These are phyloP conservation scores for Suhomyces atakaporum DNA, from an alignment of 1,139 yeast genomes.

Conservation along the genomic window DNA sequence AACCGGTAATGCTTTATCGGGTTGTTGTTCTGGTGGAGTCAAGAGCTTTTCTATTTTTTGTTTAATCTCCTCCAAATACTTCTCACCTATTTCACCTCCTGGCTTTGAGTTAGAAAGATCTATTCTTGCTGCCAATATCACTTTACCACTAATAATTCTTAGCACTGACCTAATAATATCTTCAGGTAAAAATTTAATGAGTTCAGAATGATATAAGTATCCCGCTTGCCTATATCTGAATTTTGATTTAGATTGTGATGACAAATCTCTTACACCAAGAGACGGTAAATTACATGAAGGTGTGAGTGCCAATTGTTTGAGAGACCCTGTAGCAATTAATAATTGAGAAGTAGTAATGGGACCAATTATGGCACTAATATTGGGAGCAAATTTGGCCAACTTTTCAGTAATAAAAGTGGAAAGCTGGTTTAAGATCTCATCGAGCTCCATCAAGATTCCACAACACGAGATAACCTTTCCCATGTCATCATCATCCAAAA, in stretches of 20 bases:
- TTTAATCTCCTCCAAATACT: conserved; percentile 60
- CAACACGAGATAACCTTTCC: conserved; percentile 47
- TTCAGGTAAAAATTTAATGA: conserved; percentile 57
- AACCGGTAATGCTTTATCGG: conserved; percentile 75
- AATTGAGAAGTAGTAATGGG: conserved; percentile 74
- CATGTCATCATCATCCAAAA: conserved; percentile 40
- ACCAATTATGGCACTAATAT: conserved; percentile 72
- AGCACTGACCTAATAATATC: conserved; percentile 69
- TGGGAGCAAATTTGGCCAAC: conserved; percentile 72
- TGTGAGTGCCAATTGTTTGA: conserved; percentile 64
- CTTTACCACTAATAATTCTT: conserved; percentile 77
- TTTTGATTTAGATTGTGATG: conserved; percentile 29
- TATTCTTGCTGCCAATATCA: conserved; percentile 80
- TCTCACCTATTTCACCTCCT: conserved; percentile 58
- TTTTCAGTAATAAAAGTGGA: conserved; percentile 58
- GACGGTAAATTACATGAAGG: conserved; percentile 87
- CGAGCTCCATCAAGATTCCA: conserved; percentile 47
- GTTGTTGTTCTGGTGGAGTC: conserved; percentile 73
- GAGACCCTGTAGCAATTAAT: conserved; percentile 69
- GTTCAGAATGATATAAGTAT: conserved; percentile 52
- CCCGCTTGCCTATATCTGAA: conserved; percentile 63
- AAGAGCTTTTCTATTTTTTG: conserved; percentile 68
- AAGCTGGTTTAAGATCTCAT: conserved; percentile 45
- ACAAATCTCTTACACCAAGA: conserved; percentile 64
- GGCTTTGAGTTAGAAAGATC: conserved; percentile 54